phyloP scores from a whole-genome alignment of 2,329 filamentous ascomycete species.

The Diplodia corticola region DNA sequence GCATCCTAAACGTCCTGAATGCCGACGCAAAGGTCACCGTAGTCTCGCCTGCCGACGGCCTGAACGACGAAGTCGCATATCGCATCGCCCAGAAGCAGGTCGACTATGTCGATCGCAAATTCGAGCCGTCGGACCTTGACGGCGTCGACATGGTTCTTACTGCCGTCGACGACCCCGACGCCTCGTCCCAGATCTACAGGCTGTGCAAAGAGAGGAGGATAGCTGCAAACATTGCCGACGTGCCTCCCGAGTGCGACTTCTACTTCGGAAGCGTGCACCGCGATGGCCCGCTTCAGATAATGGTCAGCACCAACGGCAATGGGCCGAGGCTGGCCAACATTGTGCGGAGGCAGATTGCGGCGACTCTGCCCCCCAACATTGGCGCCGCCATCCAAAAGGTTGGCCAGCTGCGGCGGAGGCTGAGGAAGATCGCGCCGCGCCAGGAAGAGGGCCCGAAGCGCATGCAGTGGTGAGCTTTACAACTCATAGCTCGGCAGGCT shows the following conservation, averaged over 20 bases:
- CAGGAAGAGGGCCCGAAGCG: conserved; percentile 76
- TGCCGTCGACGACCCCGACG: conserved; percentile 88
- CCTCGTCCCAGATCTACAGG: conserved; percentile 90
- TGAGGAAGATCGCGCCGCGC: conserved; percentile 74
- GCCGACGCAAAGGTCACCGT: conserved; percentile 90
- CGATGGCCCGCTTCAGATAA: conserved; percentile 93
- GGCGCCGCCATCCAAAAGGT: conserved; percentile 85
- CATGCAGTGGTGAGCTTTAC: conserved; percentile 73
- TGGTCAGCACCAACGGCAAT: conserved; percentile 98
- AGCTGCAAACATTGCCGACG: conserved; percentile 93
- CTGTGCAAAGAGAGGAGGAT: conserved; percentile 83
- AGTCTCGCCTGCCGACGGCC: conserved; percentile 73
- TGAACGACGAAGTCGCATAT: conserved; percentile 85
- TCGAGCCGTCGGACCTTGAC: conserved; percentile 84
- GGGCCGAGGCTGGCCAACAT: conserved; percentile 87
- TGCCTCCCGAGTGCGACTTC: conserved; percentile 95
- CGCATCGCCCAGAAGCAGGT: conserved; percentile 76
- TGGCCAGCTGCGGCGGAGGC: conserved; percentile 73
- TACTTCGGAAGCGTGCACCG: conserved; percentile 97
- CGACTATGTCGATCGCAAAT: conserved; percentile 76
- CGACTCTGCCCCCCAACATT: conserved; percentile 71
- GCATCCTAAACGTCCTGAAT: conserved; percentile 91
- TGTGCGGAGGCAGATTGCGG: conserved; percentile 79
- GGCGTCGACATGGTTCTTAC: conserved; percentile 83
- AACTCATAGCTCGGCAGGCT: neutral